These are phyloP conservation scores for Aspergillus incahuasiensis DNA, from an alignment of 495 filamentous ascomycete species.

Conservation along the genomic window DNA sequence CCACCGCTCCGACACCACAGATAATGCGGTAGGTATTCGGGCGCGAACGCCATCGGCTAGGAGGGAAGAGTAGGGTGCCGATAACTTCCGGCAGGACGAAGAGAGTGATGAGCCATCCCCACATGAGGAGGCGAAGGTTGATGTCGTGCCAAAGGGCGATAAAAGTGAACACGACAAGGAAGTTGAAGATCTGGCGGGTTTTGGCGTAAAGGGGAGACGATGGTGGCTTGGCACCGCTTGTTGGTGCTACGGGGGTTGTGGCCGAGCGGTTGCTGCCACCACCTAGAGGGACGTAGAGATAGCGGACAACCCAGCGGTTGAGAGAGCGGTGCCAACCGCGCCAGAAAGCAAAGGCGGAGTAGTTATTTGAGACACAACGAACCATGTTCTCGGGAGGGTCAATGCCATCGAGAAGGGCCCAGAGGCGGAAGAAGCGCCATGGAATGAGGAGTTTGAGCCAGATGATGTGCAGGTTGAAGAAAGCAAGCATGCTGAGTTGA, in stretches of 20 bases:
- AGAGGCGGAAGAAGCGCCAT: slow-evolving; percentile 96
- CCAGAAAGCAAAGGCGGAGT: slow-evolving; percentile 90
- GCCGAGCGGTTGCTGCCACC: slow-evolving; percentile 39
- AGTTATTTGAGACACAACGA: slow-evolving; percentile 94
- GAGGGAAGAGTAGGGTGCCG: slow-evolving; percentile 66
- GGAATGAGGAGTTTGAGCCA: slow-evolving; percentile 97
- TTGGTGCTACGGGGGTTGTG: not conserved
- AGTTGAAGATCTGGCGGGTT: slow-evolving; percentile 54
- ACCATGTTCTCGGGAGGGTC: slow-evolving; percentile 99
- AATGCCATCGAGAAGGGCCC: slow-evolving; percentile 82
- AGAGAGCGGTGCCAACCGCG: slow-evolving; percentile 90
- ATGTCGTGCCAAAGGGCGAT: slow-evolving; percentile 99
- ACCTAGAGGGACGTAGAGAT: slow-evolving; percentile 90
- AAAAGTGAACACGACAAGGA: slow-evolving; percentile 88
- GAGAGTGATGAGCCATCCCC: slow-evolving; percentile 92
- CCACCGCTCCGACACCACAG: slow-evolving; percentile 81
- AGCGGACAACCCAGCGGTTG: slow-evolving; percentile 90
- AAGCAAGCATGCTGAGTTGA: slow-evolving; percentile 87
- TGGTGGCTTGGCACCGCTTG: slow-evolving; percentile 49
- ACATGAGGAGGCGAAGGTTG: slow-evolving; percentile 83
- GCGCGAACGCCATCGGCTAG: slow-evolving; percentile 57
- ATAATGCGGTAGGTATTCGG: slow-evolving; percentile 72
- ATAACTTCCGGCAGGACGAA: slow-evolving; percentile 89
- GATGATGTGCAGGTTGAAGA: slow-evolving; percentile 95
- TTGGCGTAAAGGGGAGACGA: slow-evolving; percentile 25